Conservation (phyloP, 768 basidiomycete genomes). For the Leccinum subtestaceum region DNA sequence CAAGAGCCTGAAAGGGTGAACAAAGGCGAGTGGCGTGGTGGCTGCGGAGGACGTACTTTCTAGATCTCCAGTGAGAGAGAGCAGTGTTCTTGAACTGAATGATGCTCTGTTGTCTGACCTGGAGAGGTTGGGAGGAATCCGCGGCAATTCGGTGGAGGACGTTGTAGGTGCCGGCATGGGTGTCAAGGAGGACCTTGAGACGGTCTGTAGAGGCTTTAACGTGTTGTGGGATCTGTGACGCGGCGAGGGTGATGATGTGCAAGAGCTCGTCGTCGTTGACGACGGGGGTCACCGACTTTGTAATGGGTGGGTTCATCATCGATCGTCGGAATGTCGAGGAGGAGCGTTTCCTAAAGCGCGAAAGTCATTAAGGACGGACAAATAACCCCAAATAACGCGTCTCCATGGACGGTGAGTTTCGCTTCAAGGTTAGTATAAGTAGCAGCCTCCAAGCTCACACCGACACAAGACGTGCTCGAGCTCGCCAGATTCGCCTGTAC, state of each 20-base stretch:
- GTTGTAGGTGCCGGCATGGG: constrained; percentile 66
- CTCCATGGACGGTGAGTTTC: constrained; percentile 17
- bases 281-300: constrained; percentile 25
- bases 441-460: neutral
- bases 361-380: constrained; percentile 26
- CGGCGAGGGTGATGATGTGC: constrained; percentile 62
- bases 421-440: neutral
- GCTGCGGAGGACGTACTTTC: constrained; percentile 50
- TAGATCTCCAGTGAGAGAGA: constrained; percentile 69
- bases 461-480: neutral
- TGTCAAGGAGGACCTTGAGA: constrained; percentile 63
- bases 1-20: constrained; percentile 49
- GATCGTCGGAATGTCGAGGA: constrained; percentile 6
- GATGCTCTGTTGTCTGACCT: constrained; percentile 75
- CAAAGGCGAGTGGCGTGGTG: constrained; percentile 7
- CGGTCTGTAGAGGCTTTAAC: constrained; percentile 51
- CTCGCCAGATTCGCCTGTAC: constrained; percentile 43
- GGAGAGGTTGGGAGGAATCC: constrained; percentile 54
- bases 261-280: constrained; percentile 65
- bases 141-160: constrained; percentile 72
- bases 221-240: constrained; percentile 63
- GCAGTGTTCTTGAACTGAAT: constrained; percentile 88
- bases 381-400: constrained; percentile 44
- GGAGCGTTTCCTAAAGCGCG: neutral
- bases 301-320: constrained; percentile 22